These are phyloP conservation scores for Chlorella sp. DNA, from an alignment of 139 green algal genomes.

Conservation along the genomic window DNA sequence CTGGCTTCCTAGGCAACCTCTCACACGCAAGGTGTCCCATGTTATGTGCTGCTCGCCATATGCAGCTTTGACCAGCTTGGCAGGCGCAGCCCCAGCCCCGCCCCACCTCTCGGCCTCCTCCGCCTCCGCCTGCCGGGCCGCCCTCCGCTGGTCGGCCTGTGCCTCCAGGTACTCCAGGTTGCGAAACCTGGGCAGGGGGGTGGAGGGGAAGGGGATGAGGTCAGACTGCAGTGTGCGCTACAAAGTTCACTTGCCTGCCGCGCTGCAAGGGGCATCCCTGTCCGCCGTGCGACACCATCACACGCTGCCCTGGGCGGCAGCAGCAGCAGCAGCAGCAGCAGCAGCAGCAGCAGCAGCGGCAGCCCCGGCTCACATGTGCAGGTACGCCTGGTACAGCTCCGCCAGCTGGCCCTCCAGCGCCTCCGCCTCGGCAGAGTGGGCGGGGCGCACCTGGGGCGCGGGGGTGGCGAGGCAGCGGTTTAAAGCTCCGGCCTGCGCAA, in stretches of 20 bases:
- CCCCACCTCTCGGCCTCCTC: slow-evolving; percentile 62
- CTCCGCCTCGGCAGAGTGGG: slow-evolving; percentile 91
- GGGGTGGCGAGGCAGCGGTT: too few relatives aligned
- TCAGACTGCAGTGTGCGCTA: background rate
- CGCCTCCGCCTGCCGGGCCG: slow-evolving; percentile 70
- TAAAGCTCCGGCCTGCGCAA: too few relatives aligned
- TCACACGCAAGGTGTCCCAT: too few relatives aligned
- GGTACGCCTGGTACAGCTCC: slow-evolving; percentile 57
- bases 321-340: too few relatives aligned
- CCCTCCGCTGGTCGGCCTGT: slow-evolving; percentile 59
- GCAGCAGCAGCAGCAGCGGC: too few relatives aligned
- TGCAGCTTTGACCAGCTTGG: too few relatives aligned
- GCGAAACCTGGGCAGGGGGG: slow-evolving; percentile 43
- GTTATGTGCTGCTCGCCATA: too few relatives aligned
- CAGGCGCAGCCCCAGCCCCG: too few relatives aligned
- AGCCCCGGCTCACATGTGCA: slow-evolving; percentile 44
- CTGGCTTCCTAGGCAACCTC: too few relatives aligned
- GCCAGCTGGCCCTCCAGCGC: slow-evolving; percentile 77
- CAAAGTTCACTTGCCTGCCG: background rate
- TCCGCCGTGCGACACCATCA: too few relatives aligned
- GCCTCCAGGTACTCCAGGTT: slow-evolving; percentile 87
- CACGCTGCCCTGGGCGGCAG: too few relatives aligned
- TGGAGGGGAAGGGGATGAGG: background rate
- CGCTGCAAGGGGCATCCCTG: background rate
- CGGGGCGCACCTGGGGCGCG: slow-evolving; percentile 42